Evolutionary conservation across 495 filamentous ascomycete species (phyloP).

Genomic region (Penicillium taxi): DNA sequence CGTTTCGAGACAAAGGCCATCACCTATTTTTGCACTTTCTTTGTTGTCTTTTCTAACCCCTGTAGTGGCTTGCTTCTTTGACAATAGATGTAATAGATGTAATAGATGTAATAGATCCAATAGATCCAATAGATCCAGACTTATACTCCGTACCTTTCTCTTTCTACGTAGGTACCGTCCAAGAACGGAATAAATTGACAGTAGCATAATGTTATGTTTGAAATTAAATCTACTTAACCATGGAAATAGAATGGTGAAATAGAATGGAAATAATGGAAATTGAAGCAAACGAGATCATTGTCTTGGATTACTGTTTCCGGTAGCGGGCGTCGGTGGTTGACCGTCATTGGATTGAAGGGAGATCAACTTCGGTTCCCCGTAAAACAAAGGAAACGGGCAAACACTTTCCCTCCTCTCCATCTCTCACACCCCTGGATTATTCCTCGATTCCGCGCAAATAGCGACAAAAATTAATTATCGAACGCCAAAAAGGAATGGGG

Average conservation of each 20-base stretch:
- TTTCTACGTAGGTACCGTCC: too few species aligned
- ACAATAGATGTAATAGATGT: too few species aligned
- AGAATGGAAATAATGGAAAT: too few species aligned
- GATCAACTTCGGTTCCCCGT: conserved; percentile 12
- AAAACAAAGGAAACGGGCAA: conserved; percentile 4
- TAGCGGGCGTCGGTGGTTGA: conserved; percentile 25
- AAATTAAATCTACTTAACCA: too few species aligned
- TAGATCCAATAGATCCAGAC: too few species aligned
- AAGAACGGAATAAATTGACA: too few species aligned
- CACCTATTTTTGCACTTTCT: conserved; percentile 16
- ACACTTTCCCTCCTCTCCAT: background rate
- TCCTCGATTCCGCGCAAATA: too few species aligned
- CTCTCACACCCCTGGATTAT: too few species aligned
- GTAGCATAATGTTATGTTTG: too few species aligned
- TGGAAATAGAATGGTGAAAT: too few species aligned
- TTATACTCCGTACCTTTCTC: too few species aligned
- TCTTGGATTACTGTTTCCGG: conserved; percentile 38
- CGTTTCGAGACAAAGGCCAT: conserved; percentile 11
- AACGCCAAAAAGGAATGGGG: background rate
- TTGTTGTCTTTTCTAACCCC: conserved; percentile 15
- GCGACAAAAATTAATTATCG: background rate
- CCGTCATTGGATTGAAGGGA: conserved; percentile 1
- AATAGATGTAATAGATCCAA: too few species aligned
- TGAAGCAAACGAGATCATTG: conserved; percentile 24
- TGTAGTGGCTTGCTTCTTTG: conserved; percentile 23